Evolutionary conservation across 208 protist species (phyloP), one percentile per base, ranked within the genome.

Genomic region (Naegleria gruberi): DNA sequence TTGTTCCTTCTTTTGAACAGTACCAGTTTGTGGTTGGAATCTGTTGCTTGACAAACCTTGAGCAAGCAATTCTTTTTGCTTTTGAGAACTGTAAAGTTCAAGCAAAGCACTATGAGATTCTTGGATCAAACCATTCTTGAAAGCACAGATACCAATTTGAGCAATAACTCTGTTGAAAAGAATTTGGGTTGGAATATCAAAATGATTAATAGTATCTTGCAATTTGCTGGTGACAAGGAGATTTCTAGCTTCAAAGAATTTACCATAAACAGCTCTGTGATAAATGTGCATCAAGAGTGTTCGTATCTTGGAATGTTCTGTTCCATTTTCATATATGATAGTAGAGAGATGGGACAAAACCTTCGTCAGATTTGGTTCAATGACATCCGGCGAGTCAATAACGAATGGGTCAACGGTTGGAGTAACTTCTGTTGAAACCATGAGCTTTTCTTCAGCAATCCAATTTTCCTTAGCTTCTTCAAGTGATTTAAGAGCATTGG

Each of bases 151-250:
- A 85, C 96, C 96, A 2, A 97, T 45, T 92, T 97, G 96, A 10
- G 95, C 95, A 90, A 97, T 95, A 0, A 95, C 91, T 89, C 96
- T 94, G 92, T 98, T 98, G 95, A 94, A 98, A 4, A 97, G 91
- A 47, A 97, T 96, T 90, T 96, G 93, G n/a, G 93, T 95, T 8
- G 89, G 77, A 42, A 96, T 87, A 88, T 97, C 95, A 42, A 92
- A 91, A 30, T 94, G 43, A n/a, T 92, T 89, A 87, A 97, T 95
- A 65, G 81, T 94, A 88, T 98, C 96, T 92, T 96, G 95, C 12
- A 98, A 90, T 91, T 97, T 95, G 44, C 89, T 91, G 92, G 95
- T 96, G 4, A 98, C 92, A 90, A 98, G 92, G 88, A 97, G 83
- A 91, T 98, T 96, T 46, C 96, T 92, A 6, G 95, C 95, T 87